Conservation (phyloP, 2,329 filamentous ascomycete genomes). For the Zarea fungicola region DNA sequence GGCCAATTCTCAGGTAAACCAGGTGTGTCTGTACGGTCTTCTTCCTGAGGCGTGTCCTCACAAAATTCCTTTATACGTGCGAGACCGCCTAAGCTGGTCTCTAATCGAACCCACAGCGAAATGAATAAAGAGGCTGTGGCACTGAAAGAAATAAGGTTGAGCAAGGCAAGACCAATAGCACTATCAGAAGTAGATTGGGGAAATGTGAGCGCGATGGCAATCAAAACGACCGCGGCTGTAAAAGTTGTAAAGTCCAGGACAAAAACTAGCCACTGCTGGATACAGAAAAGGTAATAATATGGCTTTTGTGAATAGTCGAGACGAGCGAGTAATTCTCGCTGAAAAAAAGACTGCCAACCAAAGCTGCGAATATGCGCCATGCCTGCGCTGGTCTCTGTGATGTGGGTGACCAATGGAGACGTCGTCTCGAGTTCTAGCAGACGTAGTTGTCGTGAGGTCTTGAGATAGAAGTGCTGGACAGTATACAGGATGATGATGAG, state of each 20-base stretch:
- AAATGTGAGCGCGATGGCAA: constrained; percentile 35
- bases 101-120: background rate
- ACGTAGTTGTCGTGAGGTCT: constrained; percentile 32
- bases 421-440: constrained; percentile 32
- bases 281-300: constrained; percentile 48
- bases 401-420: constrained; percentile 28
- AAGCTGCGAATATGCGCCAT: constrained; percentile 47
- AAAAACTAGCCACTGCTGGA: constrained; percentile 50
- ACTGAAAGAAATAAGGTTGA: constrained; percentile 22
- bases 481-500: constrained; percentile 21
- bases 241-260: constrained; percentile 43
- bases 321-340: constrained; percentile 37
- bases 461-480: constrained; percentile 28
- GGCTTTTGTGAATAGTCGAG: constrained; percentile 49
- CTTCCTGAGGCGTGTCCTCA: background rate
- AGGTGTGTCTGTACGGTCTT: background rate
- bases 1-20: background rate
- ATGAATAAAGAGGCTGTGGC: constrained; percentile 13
- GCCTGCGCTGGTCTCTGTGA: constrained; percentile 41
- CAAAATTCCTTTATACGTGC: constrained; percentile 2
- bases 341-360: constrained; percentile 41
- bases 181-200: background rate
- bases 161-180: constrained; percentile 15
- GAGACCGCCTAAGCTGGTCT: constrained; percentile 1
- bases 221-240: constrained; percentile 37